Conservation (phyloP, 192 early-diverging fungal species). For the Coemansia furcata region DNA sequence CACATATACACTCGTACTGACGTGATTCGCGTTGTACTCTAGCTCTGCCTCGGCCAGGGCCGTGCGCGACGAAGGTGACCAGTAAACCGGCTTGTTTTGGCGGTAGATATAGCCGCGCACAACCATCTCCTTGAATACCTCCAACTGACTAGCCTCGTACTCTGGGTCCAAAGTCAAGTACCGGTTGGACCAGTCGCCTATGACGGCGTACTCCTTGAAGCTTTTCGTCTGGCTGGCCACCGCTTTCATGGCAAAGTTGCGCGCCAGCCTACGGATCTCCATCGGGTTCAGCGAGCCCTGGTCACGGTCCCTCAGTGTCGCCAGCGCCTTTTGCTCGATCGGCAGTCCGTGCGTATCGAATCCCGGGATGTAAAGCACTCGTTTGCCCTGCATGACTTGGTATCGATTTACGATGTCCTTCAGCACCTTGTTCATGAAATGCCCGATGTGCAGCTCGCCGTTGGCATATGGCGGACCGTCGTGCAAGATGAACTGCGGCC, state of each 20-base stretch:
- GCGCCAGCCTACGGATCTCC: constrained; percentile 51
- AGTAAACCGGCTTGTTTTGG: constrained; percentile 77
- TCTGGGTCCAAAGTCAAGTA: constrained; percentile 71
- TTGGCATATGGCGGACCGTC: constrained; percentile 85
- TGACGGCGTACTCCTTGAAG: constrained; percentile 66
- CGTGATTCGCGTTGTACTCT: constrained; percentile 75
- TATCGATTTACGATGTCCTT: constrained; percentile 79
- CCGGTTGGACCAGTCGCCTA: constrained; percentile 72
- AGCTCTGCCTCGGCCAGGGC: constrained; percentile 80
- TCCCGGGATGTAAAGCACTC: constrained; percentile 72
- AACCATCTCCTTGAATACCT: constrained; percentile 72
- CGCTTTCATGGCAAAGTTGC: constrained; percentile 59
- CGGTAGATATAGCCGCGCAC: constrained; percentile 71
- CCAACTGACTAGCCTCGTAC: constrained; percentile 70
- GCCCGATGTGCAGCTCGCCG: constrained; percentile 69
- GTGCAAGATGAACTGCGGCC: constrained; percentile 72
- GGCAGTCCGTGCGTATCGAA: constrained; percentile 82
- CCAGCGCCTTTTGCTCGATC: constrained; percentile 77
- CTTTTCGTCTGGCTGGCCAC: constrained; percentile 58
- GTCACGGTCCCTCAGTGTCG: constrained; percentile 53
- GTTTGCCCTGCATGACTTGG: constrained; percentile 66
- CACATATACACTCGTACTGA: constrained; percentile 70
- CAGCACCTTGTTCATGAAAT: constrained; percentile 79
- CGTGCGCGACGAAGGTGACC: constrained; percentile 80
- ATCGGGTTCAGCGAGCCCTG: constrained; percentile 31